Evolutionary conservation across 257 asterid species (phyloP).

Genomic region (Cinchona pubescens): DNA sequence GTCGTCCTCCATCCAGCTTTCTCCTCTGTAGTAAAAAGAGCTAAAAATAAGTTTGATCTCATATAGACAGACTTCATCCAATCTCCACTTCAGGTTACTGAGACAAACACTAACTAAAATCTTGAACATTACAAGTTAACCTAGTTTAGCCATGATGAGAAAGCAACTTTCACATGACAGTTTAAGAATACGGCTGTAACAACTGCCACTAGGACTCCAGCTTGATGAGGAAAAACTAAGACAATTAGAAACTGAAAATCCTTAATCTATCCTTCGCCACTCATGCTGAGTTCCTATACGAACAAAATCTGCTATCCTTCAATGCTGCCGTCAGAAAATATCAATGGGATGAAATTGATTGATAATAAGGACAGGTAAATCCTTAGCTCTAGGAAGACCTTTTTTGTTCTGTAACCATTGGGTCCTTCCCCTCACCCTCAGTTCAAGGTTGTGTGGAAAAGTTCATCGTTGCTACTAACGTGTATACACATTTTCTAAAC

Average conservation of each 20-base stretch:
- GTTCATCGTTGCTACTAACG: neutral
- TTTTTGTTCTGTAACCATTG: neutral
- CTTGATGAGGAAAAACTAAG: neutral
- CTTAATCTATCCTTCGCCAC: neutral
- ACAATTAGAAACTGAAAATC: neutral
- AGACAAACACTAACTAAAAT: neutral
- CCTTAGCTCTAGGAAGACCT: neutral
- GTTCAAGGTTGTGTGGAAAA: neutral
- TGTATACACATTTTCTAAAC: neutral
- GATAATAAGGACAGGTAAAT: neutral
- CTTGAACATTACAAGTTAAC: neutral
- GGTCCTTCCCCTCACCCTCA: neutral
- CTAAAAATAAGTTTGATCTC: neutral
- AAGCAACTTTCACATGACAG: neutral
- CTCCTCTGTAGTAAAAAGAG: slow-evolving; percentile 40
- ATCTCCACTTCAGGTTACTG: neutral
- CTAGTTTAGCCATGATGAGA: neutral
- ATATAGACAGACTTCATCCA: neutral
- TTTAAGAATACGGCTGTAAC: neutral
- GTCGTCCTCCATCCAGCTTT: slow-evolving; percentile 34
- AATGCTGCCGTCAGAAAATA: neutral
- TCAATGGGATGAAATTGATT: neutral
- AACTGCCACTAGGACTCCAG: neutral
- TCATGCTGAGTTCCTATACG: no score
- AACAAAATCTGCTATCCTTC: neutral